These are phyloP conservation scores for Halophytophthora polymorphica DNA, from an alignment of 352 stramenopile species.

Conservation along the genomic window DNA sequence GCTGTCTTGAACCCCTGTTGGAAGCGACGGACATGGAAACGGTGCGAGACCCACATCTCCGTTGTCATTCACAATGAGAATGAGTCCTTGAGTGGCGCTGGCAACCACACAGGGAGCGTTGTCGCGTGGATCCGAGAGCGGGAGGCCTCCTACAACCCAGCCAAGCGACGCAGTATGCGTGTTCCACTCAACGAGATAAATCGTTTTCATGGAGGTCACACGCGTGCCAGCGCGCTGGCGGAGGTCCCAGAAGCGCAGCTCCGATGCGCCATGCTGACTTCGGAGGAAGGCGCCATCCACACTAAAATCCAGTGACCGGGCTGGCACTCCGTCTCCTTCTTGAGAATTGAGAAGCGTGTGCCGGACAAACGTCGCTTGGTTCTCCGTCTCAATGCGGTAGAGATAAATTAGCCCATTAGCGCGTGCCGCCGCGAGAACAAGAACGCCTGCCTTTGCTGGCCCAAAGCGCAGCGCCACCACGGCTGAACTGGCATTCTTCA, in stretches of 20 bases:
- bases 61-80: conserved; percentile 13
- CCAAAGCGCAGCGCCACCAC: conserved; percentile 47
- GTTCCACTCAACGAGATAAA: conserved; percentile 56
- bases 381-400: conserved; percentile 47
- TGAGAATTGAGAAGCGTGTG: conserved; percentile 57
- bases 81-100: conserved; percentile 12
- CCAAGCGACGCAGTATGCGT: conserved; percentile 44
- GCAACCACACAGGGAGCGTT: conserved; percentile 7
- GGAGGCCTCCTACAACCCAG: conserved; percentile 23
- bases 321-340: conserved; percentile 18
- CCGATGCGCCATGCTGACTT: conserved; percentile 35
- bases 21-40: conserved; percentile 21
- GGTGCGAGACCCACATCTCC: conserved; percentile 18
- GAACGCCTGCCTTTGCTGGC: conserved; percentile 15
- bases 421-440: conserved; percentile 47
- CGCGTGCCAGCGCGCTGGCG: conserved; percentile 40
- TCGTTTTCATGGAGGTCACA: conserved; percentile 34
- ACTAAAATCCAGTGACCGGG: conserved; percentile 63
- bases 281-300: conserved; percentile 55
- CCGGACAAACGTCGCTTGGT: conserved; percentile 29
- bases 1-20: neutral
- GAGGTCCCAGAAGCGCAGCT: conserved; percentile 64
- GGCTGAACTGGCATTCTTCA: conserved; percentile 58
- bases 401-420: conserved; percentile 71
- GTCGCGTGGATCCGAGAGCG: neutral